phyloP scores from a whole-genome alignment of 306 rosid species.

The Cucumis sativus region DNA sequence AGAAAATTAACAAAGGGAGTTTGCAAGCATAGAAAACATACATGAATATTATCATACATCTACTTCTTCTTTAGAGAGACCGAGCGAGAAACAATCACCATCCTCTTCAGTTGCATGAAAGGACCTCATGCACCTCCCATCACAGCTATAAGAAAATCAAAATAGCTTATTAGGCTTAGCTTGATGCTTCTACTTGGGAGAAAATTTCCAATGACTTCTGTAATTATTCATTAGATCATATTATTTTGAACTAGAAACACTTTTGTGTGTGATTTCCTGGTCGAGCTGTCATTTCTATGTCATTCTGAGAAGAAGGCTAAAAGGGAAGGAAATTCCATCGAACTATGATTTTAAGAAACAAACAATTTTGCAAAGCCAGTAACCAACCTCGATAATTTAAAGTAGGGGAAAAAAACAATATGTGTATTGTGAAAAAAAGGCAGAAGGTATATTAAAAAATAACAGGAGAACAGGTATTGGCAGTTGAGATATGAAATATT shows the following conservation, averaged over 20 bases:
- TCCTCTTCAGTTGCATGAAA: conserved; percentile 63
- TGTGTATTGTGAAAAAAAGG: background rate
- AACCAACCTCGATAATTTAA: background rate
- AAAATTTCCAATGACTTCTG: background rate
- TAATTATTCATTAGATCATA: background rate
- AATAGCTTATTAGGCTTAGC: background rate
- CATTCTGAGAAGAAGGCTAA: background rate
- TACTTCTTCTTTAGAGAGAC: conserved; percentile 48
- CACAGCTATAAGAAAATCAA: conserved; percentile 46
- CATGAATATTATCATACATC: conserved; percentile 45
- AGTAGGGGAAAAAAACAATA: background rate
- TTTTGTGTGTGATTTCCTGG: background rate
- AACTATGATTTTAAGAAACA: background rate
- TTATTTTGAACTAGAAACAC: background rate
- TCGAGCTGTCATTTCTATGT: background rate
- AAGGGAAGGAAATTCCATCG: background rate
- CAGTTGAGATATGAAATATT: background rate
- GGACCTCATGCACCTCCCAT: conserved; percentile 87
- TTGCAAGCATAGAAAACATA: background rate
- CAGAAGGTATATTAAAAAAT: background rate
- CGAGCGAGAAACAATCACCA: conserved; percentile 63
- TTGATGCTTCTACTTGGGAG: background rate
- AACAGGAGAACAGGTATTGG: background rate
- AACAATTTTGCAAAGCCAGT: background rate
- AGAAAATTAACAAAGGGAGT: conserved; percentile 8